Evolutionary conservation across 2,329 filamentous ascomycete species (phyloP).

Genomic region (Cercospora citrullina): DNA sequence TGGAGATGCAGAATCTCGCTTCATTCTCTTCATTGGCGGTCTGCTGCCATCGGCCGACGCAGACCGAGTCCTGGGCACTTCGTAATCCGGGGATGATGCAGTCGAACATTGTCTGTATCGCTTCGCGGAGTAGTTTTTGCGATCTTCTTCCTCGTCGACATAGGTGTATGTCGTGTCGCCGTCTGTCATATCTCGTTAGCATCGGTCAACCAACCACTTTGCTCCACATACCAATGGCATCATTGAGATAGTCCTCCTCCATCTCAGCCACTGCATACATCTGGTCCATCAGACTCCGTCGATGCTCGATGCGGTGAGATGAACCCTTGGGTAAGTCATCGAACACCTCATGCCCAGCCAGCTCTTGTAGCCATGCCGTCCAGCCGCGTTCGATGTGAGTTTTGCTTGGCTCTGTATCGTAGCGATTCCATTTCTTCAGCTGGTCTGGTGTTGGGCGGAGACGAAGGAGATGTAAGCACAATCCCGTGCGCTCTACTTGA

Average conservation of each 20-base stretch:
- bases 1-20: conserved; percentile 11
- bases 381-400: conserved; percentile 33
- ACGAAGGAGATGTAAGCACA: conserved; percentile 36
- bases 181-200: conserved; percentile 25
- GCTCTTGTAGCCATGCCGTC: conserved; percentile 35
- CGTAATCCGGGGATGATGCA: conserved; percentile 11
- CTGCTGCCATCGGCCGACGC: conserved; percentile 17
- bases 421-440: conserved; percentile 33
- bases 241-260: conserved; percentile 22
- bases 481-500: conserved; percentile 32
- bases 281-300: conserved; percentile 21
- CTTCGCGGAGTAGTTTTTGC: conserved; percentile 16
- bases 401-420: conserved; percentile 25
- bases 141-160: conserved; percentile 23
- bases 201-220: background rate
- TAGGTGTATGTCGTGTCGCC: conserved; percentile 18
- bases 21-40: conserved; percentile 13
- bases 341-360: conserved; percentile 31
- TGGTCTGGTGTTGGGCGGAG: conserved; percentile 34
- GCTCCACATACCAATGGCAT: conserved; percentile 19
- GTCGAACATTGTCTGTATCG: conserved; percentile 11
- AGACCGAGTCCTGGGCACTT: conserved; percentile 17
- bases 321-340: conserved; percentile 31
- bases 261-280: conserved; percentile 27
- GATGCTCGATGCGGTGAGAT: conserved; percentile 19